Base-by-base conservation (phyloP, 257 asterid genomes). In the Verbena officinalis region DNA sequence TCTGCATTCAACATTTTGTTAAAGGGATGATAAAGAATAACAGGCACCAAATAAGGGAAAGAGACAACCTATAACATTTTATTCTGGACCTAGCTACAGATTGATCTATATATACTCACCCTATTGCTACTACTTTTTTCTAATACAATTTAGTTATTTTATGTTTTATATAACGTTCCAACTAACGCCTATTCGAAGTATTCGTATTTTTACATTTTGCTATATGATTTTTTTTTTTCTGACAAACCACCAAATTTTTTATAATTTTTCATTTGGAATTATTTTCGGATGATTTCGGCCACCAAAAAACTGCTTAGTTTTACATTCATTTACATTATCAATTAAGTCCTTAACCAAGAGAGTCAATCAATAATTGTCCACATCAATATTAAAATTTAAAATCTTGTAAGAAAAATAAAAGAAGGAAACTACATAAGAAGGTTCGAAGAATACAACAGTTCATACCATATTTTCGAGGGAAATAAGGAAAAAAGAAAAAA, bases 381-480 rank as follows among this genome's bases (percentile, higher is more conserved):
- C 7, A 5, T 16, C 20, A 31, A 46, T 2, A 31, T 44, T 39
- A 44, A 23, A 8, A 11, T 22, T 23, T n/a, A n/a, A n/a, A n/a
- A n/a, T n/a, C n/a, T n/a, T 22, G 16, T 2, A 15, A 51, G 13
- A 4, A 22, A 22, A 20, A 3, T 5, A 1, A 2, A 55, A 31
- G 5, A 31, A 0, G 3, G 9, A 56, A 56, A 34, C 64, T 57
- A 55, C 27, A 55, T 30, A 55, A 20, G 64, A 57, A 57, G 17
- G 49, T 36, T 17, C 49, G 49, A 19, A 30, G 5, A 36, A 7
- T 34, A 39, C 40, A 16, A 34, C 39, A n/a, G 12, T 8, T 15
- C 17, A 7, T 17, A 34, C 1, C 38, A 52, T 10, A 23, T 12
- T 23, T 52, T 48, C 7, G 7, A 55, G 44, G 45, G 5, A 55